These are phyloP conservation scores for Phytophthora foliorum DNA, from an alignment of 352 stramenopile species.

Conservation along the genomic window DNA sequence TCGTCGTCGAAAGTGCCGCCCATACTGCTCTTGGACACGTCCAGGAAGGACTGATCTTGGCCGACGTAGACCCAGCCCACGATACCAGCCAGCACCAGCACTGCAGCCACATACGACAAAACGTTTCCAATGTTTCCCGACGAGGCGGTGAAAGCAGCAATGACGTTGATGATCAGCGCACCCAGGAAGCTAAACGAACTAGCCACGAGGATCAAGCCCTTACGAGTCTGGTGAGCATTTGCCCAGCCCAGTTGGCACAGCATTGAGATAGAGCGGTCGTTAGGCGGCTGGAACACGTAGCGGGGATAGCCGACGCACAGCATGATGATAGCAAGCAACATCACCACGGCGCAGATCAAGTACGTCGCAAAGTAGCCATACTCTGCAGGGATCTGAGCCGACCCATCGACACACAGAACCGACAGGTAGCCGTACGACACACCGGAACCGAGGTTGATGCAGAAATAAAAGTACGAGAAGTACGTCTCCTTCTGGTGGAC, in stretches of 20 bases:
- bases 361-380: slow-evolving; percentile 88
- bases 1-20: slow-evolving; percentile 54
- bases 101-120: slow-evolving; percentile 55
- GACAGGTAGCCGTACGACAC: slow-evolving; percentile 87
- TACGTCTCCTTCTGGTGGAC: slow-evolving; percentile 67
- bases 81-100: slow-evolving; percentile 38
- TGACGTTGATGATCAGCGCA: slow-evolving; percentile 58
- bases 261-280: slow-evolving; percentile 53
- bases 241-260: slow-evolving; percentile 45
- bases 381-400: slow-evolving; percentile 63
- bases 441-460: slow-evolving; percentile 74
- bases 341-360: slow-evolving; percentile 59
- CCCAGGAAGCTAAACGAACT: slow-evolving; percentile 43
- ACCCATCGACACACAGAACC: slow-evolving; percentile 82
- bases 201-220: slow-evolving; percentile 45
- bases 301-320: slow-evolving; percentile 55
- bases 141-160: slow-evolving; percentile 52
- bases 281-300: slow-evolving; percentile 60
- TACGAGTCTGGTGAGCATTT: slow-evolving; percentile 32
- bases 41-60: slow-evolving; percentile 47
- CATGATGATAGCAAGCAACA: slow-evolving; percentile 46
- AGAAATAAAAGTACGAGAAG: slow-evolving; percentile 89
- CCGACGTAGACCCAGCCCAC: slow-evolving; percentile 51
- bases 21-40: slow-evolving; percentile 44
- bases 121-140: slow-evolving; percentile 36